Evolutionary conservation across 495 filamentous ascomycete species (phyloP).

Genomic region (Penicillium malachiteum): DNA sequence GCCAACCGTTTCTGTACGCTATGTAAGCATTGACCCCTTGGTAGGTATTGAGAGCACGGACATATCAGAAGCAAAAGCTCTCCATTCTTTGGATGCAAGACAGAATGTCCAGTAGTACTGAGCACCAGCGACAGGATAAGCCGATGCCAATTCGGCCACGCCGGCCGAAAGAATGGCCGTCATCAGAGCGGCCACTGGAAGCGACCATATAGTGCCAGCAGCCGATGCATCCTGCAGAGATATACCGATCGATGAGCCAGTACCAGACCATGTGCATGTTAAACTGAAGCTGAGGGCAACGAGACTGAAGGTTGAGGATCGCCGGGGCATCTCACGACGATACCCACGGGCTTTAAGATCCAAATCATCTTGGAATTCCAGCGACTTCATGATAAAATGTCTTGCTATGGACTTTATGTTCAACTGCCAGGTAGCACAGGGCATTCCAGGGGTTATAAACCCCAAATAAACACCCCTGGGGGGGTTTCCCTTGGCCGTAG

Average conservation of each 20-base stretch:
- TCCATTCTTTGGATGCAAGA: neutral
- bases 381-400: no score
- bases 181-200: conserved; percentile 9
- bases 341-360: conserved; percentile 10
- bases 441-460: no score
- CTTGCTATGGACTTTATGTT: no score
- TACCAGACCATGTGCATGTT: conserved; percentile 13
- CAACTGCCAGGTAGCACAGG: no score
- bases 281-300: conserved; percentile 7
- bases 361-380: conserved; percentile 2
- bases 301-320: conserved; percentile 6
- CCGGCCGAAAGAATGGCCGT: conserved; percentile 6
- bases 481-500: no score
- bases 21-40: neutral
- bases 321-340: conserved; percentile 10
- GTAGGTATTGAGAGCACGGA: neutral
- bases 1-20: conserved; percentile 7
- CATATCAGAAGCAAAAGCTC: conserved; percentile 13
- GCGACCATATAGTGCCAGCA: conserved; percentile 6
- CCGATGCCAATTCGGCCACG: conserved; percentile 11
- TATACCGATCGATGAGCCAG: conserved; percentile 11
- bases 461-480: no score
- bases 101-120: conserved; percentile 15
- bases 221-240: conserved; percentile 6
- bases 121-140: conserved; percentile 13